Conservation (phyloP, 805 yeast species). For the Lachancea dasiensis region DNA sequence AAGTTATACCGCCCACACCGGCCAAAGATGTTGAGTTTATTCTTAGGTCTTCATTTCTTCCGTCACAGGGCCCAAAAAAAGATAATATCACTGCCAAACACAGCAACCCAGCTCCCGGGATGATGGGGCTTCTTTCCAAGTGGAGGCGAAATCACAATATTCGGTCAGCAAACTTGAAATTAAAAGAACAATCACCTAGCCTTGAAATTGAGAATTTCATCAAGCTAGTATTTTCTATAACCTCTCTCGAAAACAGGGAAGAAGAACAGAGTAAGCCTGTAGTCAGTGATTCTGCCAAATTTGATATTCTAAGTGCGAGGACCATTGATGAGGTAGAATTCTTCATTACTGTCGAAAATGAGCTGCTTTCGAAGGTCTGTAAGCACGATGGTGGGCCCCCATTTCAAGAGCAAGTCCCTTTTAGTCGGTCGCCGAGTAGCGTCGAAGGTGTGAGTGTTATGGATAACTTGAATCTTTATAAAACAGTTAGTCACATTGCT, state of each 20-base stretch:
- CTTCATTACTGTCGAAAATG: slow-evolving; percentile 43
- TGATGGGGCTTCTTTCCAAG: slow-evolving; percentile 25
- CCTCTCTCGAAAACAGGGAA: slow-evolving; percentile 24
- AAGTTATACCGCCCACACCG: slow-evolving; percentile 61
- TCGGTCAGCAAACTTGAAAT: slow-evolving; percentile 4
- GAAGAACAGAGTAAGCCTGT: slow-evolving; percentile 12
- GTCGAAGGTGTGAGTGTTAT: slow-evolving; percentile 24
- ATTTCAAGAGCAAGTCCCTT: slow-evolving; percentile 6
- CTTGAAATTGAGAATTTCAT: slow-evolving; percentile 35
- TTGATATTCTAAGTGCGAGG: slow-evolving; percentile 64
- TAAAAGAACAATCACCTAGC: slow-evolving; percentile 11
- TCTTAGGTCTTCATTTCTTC: slow-evolving; percentile 27
- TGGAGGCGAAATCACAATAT: slow-evolving; percentile 28
- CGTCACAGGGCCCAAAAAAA: slow-evolving; percentile 15
- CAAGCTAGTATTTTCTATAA: slow-evolving; percentile 32
- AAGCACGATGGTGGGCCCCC: slow-evolving; percentile 3
- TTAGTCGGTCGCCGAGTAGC: neutral
- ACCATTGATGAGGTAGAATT: slow-evolving; percentile 63
- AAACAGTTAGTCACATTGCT: slow-evolving; percentile 32
- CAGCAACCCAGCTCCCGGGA: slow-evolving; percentile 13
- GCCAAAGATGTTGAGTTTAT: slow-evolving; percentile 52
- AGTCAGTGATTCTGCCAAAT: slow-evolving; percentile 30
- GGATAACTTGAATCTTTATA: slow-evolving; percentile 32
- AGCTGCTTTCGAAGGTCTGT: slow-evolving; percentile 26
- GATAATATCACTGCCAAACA: neutral